Base-by-base conservation (phyloP, 2,329 filamentous ascomycete genomes). In the Colletotrichum gigasporum region DNA sequence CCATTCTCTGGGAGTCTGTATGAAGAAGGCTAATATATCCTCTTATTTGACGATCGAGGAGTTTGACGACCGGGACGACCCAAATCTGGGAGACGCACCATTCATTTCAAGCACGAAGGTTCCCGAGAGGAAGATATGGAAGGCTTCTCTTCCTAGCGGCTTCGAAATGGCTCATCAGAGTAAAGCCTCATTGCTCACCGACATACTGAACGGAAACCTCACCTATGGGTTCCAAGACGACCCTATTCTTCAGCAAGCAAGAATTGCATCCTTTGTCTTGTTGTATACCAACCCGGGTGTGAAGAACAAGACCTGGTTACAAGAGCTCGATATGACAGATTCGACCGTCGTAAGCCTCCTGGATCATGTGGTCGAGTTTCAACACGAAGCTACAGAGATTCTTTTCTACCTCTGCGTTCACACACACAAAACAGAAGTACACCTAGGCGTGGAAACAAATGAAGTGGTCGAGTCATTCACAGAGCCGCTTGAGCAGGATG, bases 11-110 rank as follows among this genome's bases (percentile, higher is more conserved):
- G 54, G 54, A 5, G n/a, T 58, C 16, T 58, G 54, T 24, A 22
- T 58, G 44, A 58, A 44, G 28, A 34, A 12, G 32, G 44, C 44
- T 8, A 58, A 58, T 22, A 58, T 58, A 14, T 50, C 54, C 4
- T 37, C 30, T 4, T 11, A 48, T 14, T 8, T 58, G 12, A n/a
- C 9, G 8, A 24, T 58, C 4, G 42, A 50, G 24, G 44, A 50
- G 5, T 18, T 58, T 10, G 30, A 39, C n/a, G n/a, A n/a, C n/a
- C n/a, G n/a, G n/a, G n/a, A n/a, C n/a, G n/a, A n/a, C n/a, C n/a
- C n/a, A n/a, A n/a, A n/a, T n/a, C n/a, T n/a, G n/a, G n/a, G n/a
- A n/a, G n/a, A n/a, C n/a, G n/a, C n/a, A n/a, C n/a, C n/a, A n/a
- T n/a, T n/a, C n/a, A n/a, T n/a, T n/a, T n/a, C n/a, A n/a, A n/a